phyloP scores from a whole-genome alignment of 352 stramenopile species.

The Pythium guiyangense region DNA sequence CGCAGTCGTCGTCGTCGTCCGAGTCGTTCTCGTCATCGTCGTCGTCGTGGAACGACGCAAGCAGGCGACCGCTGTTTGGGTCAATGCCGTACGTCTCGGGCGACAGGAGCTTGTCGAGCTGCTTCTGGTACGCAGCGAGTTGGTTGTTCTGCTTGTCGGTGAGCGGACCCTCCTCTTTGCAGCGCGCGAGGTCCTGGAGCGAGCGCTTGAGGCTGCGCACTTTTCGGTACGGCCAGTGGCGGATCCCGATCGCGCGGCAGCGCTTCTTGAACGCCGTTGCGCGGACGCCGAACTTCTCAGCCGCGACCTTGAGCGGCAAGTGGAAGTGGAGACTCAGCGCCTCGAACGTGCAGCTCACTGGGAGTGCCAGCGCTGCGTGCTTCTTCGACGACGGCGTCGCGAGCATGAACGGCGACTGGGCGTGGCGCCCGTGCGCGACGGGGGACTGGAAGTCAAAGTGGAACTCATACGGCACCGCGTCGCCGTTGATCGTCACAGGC shows the following conservation, averaged over 20 bases:
- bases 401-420: slow-evolving; percentile 27
- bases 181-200: slow-evolving; percentile 54
- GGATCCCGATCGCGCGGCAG: slow-evolving; percentile 64
- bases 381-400: slow-evolving; percentile 12
- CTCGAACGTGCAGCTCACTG: slow-evolving; percentile 32
- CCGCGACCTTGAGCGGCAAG: slow-evolving; percentile 57
- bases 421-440: slow-evolving; percentile 27
- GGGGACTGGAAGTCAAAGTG: slow-evolving; percentile 43
- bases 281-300: slow-evolving; percentile 71
- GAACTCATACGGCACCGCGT: slow-evolving; percentile 8
- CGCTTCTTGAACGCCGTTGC: slow-evolving; percentile 76
- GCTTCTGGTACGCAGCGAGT: slow-evolving; percentile 50
- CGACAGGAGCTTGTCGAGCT: slow-evolving; percentile 60
- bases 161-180: slow-evolving; percentile 42
- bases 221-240: slow-evolving; percentile 71
- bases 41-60: slow-evolving; percentile 7
- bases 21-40: slow-evolving; percentile 23
- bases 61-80: slow-evolving; percentile 7
- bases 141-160: slow-evolving; percentile 66
- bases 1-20: slow-evolving; percentile 29
- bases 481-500: slow-evolving; percentile 2
- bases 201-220: slow-evolving; percentile 67
- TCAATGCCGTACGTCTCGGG: slow-evolving; percentile 52
- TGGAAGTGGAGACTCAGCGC: slow-evolving; percentile 43
- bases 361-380: slow-evolving; percentile 16